Percentiles rank a stretch among this genome's conserved stretches.
Evolutionary conservation across 2,329 filamentous ascomycete species (phyloP).

Genomic region (Cordyceps cateniannulata): DNA sequence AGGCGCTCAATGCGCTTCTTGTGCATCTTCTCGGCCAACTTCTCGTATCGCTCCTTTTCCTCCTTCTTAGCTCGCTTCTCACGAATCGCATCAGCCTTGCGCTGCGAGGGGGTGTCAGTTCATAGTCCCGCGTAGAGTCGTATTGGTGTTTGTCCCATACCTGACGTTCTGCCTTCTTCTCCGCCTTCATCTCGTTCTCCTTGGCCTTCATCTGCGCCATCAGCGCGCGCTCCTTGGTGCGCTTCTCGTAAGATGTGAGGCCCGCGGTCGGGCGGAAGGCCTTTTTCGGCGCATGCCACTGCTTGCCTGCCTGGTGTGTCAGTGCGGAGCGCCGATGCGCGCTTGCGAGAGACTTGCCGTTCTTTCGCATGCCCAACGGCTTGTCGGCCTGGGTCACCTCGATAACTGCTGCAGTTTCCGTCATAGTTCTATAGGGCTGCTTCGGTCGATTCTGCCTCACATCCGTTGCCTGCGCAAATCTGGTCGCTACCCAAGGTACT

Average conservation of each 20-base stretch:
- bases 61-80: conserved; percentile 84
- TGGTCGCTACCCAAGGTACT: no score
- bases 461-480: not conserved
- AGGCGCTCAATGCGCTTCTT: conserved; percentile 86
- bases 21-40: conserved; percentile 97
- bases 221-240: conserved; percentile 62
- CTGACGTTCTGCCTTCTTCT: conserved; percentile 84
- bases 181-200: conserved; percentile 92
- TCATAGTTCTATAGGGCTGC: not conserved
- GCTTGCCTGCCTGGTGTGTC: conserved; percentile 61
- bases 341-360: not conserved
- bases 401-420: not conserved
- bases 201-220: conserved; percentile 78
- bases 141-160: conserved; percentile 41
- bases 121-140: not conserved
- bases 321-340: not conserved
- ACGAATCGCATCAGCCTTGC: conserved; percentile 70
- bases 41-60: conserved; percentile 86
- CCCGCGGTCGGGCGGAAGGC: conserved; percentile 79
- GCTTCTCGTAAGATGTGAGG: conserved; percentile 71
- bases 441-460: not conserved
- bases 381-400: not conserved
- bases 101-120: conserved; percentile 39
- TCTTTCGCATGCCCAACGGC: conserved; percentile 13
- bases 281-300: conserved; percentile 81